Evolutionary conservation across 2,329 filamentous ascomycete genomes (phyloP).

Genomic region (Macroventuria anomochaeta): DNA sequence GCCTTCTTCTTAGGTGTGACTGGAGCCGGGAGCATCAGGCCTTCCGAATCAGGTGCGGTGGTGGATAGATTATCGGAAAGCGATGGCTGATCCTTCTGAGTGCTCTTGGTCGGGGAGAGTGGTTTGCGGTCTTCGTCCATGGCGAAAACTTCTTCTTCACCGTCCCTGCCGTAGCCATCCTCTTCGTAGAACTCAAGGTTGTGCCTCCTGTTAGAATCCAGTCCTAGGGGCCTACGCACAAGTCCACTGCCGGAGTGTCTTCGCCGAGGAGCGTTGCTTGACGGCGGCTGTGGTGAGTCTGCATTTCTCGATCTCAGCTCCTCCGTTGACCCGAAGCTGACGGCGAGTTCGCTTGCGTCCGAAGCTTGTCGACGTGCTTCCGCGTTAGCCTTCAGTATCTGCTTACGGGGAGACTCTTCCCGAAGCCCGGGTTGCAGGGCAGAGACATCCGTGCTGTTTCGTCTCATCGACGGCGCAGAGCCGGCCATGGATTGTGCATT

Average conservation of each 20-base stretch:
- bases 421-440: constrained; percentile 31
- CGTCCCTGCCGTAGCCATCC: constrained; percentile 82
- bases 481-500: constrained; percentile 34
- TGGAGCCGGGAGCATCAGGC: constrained; percentile 45
- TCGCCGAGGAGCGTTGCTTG: constrained; percentile 55
- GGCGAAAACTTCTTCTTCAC: constrained; percentile 71
- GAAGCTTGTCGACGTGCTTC: constrained; percentile 47
- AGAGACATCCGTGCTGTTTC: constrained; percentile 49
- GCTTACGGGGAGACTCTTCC: constrained; percentile 50
- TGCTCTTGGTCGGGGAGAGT: constrained; percentile 13
- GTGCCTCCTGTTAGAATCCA: constrained; percentile 69
- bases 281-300: constrained; percentile 40
- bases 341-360: constrained; percentile 20
- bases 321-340: constrained; percentile 19
- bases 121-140: constrained; percentile 64
- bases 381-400: constrained; percentile 52
- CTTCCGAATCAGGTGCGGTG: constrained; percentile 19
- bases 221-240: constrained; percentile 72
- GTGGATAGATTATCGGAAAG: background rate
- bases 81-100: constrained; percentile 7
- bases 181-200: constrained; percentile 91
- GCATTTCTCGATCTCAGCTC: constrained; percentile 9
- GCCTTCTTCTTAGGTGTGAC: constrained; percentile 26
- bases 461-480: constrained; percentile 44
- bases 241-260: constrained; percentile 89